A percentile compares a stretch with the other conserved stretches of the same genome.
These are phyloP conservation scores for Penicillium odoratum DNA, from an alignment of 495 filamentous ascomycete species.

Conservation along the genomic window DNA sequence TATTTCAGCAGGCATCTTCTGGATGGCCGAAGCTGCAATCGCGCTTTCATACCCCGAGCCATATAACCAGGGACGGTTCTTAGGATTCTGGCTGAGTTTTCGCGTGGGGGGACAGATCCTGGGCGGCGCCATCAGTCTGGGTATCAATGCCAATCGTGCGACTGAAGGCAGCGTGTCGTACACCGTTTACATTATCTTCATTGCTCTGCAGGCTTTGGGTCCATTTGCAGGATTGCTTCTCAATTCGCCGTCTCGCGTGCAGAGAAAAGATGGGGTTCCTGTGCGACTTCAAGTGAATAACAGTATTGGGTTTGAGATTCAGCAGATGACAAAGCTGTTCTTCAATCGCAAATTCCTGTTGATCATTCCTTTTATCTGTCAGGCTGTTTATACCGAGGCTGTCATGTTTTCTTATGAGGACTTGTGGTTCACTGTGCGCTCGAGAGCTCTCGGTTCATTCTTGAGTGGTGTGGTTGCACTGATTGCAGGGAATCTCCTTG, in stretches of 20 bases:
- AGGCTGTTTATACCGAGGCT: slow-evolving; percentile 60
- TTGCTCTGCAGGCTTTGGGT: slow-evolving; percentile 58
- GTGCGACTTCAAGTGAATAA: slow-evolving; percentile 52
- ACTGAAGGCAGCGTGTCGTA: slow-evolving; percentile 61
- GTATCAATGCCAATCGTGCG: slow-evolving; percentile 54
- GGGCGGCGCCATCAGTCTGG: slow-evolving; percentile 63
- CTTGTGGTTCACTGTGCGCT: slow-evolving; percentile 62
- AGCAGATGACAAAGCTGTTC: slow-evolving; percentile 51
- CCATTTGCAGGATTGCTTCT: slow-evolving; percentile 56
- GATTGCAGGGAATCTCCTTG: slow-evolving; percentile 56
- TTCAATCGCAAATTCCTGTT: slow-evolving; percentile 53
- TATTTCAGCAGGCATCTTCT: slow-evolving; percentile 64
- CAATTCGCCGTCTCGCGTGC: slow-evolving; percentile 51
- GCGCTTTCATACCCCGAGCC: slow-evolving; percentile 65
- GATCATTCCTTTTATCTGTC: slow-evolving; percentile 60
- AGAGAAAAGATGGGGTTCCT: slow-evolving; percentile 54
- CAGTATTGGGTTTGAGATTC: slow-evolving; percentile 50
- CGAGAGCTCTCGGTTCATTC: slow-evolving; percentile 62
- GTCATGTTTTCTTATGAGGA: slow-evolving; percentile 63
- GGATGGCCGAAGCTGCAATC: slow-evolving; percentile 66
- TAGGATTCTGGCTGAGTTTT: slow-evolving; percentile 64
- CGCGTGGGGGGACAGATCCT: slow-evolving; percentile 62
- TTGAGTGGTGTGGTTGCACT: slow-evolving; percentile 60
- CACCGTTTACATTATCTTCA: slow-evolving; percentile 60
- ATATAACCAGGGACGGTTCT: slow-evolving; percentile 57